A percentile compares a stretch with the other conserved stretches of the same genome.
Evolutionary conservation across 148 eudicot species (phyloP).

Genomic region (Fagopyrum tataricum): DNA sequence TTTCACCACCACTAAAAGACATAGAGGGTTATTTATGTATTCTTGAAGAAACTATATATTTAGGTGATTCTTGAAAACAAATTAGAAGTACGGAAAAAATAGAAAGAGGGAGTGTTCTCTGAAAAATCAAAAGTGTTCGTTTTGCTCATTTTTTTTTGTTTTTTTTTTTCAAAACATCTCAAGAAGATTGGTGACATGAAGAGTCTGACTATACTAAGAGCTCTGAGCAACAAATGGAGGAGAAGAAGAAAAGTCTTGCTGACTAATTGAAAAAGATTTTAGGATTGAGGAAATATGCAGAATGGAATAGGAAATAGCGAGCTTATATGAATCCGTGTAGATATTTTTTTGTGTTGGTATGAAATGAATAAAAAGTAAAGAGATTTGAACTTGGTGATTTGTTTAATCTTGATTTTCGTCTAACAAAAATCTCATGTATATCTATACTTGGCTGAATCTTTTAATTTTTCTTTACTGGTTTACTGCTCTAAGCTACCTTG

Average conservation of each 20-base stretch:
- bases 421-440: no score
- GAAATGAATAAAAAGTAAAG: no score
- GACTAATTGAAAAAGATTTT: conserved; percentile 42
- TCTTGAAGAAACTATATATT: not conserved
- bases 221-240: conserved; percentile 52
- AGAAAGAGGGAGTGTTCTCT: not conserved
- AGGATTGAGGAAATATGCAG: not conserved
- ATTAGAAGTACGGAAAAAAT: not conserved
- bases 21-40: not conserved
- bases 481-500: no score
- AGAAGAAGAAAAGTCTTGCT: conserved; percentile 73
- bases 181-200: conserved; percentile 86
- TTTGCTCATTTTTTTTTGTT: not conserved
- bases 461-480: no score
- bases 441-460: no score
- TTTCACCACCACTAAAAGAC: no score
- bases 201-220: conserved; percentile 46
- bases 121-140: not conserved
- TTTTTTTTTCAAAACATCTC: conserved; percentile 32
- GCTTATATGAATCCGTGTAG: not conserved
- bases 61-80: not conserved
- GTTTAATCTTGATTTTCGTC: no score
- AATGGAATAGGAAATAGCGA: not conserved
- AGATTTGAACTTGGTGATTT: no score
- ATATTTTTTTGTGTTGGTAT: no score